Conservation (phyloP, 177 flowering plant species). For the Telopea speciosissima region DNA sequence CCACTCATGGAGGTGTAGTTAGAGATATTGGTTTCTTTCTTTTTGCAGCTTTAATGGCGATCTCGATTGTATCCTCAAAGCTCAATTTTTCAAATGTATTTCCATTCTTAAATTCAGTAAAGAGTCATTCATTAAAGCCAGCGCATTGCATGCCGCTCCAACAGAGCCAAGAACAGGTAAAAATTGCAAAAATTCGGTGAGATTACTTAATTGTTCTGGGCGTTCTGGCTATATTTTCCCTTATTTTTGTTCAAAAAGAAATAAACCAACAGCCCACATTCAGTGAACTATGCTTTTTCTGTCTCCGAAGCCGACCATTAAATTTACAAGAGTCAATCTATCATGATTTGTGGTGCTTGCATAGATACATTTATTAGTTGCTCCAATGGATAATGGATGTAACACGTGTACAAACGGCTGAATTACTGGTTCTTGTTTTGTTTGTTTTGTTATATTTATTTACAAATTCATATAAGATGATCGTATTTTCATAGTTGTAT, state of each 20-base stretch:
- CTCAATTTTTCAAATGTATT: conserved; percentile 9
- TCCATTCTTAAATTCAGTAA: conserved; percentile 7
- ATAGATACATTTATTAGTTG: not conserved
- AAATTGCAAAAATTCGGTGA: not conserved
- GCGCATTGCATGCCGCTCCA: conserved; percentile 15
- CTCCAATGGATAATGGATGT: not conserved
- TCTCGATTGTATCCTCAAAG: conserved; percentile 13
- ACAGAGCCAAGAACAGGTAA: conserved; percentile 19
- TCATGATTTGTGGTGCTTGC: not conserved
- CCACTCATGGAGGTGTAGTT: not conserved
- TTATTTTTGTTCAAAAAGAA: not conserved
- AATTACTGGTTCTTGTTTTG: too few species aligned
- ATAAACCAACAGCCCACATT: not conserved
- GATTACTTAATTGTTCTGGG: not conserved
- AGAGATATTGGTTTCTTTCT: not conserved
- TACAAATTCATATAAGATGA: too few species aligned
- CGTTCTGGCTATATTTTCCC: not conserved
- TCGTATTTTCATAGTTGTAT: too few species aligned
- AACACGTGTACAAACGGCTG: not conserved
- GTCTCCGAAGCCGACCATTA: not conserved
- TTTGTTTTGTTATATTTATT: too few species aligned
- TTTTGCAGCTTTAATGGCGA: conserved; percentile 17
- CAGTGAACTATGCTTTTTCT: not conserved
- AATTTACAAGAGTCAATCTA: not conserved
- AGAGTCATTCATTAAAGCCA: conserved; percentile 1